A percentile compares a stretch with the other conserved stretches of the same genome.
These are phyloP conservation scores for Diddensiella caesifluorescens DNA, from an alignment of 805 yeast species.

Conservation along the genomic window DNA sequence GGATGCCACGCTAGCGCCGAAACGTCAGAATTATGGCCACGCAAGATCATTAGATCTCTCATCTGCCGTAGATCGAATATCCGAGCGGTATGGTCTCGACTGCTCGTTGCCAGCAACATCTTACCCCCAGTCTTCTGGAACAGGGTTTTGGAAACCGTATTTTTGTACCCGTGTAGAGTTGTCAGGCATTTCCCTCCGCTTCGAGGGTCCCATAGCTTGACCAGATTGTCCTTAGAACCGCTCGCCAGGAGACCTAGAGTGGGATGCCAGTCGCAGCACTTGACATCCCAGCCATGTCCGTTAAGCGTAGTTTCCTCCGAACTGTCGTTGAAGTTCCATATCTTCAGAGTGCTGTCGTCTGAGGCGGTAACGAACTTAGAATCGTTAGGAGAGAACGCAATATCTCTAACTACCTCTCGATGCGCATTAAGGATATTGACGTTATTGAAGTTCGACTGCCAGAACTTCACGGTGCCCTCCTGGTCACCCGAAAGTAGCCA, in stretches of 20 bases:
- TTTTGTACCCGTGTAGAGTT: slow-evolving; percentile 87
- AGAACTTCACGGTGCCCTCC: slow-evolving; percentile 83
- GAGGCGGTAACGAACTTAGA: slow-evolving; percentile 88
- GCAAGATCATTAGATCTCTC: slow-evolving; percentile 66
- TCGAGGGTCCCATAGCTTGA: slow-evolving; percentile 96
- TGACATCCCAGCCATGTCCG: slow-evolving; percentile 99
- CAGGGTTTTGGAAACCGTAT: slow-evolving; percentile 79
- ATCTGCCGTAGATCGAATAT: slow-evolving; percentile 83
- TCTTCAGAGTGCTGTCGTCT: slow-evolving; percentile 84
- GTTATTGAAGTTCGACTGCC: slow-evolving; percentile 98
- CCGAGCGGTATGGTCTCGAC: slow-evolving; percentile 83
- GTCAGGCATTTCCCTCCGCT: slow-evolving; percentile 58
- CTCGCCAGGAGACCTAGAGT: slow-evolving; percentile 76
- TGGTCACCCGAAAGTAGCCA: slow-evolving; percentile 95
- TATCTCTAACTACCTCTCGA: slow-evolving; percentile 76
- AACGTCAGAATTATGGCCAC: slow-evolving; percentile 79
- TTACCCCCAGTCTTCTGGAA: slow-evolving; percentile 80
- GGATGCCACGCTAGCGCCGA: slow-evolving; percentile 93
- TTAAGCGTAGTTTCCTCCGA: slow-evolving; percentile 70
- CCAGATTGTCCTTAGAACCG: slow-evolving; percentile 92
- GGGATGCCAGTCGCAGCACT: slow-evolving; percentile 96
- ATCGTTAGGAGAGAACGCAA: slow-evolving; percentile 87
- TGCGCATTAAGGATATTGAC: slow-evolving; percentile 66
- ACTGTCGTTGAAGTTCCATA: slow-evolving; percentile 92
- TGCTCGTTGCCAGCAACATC: slow-evolving; percentile 72